These are phyloP conservation scores for Psilocybe tampanensis DNA, from an alignment of 768 basidiomycete genomes.

Conservation along the genomic window DNA sequence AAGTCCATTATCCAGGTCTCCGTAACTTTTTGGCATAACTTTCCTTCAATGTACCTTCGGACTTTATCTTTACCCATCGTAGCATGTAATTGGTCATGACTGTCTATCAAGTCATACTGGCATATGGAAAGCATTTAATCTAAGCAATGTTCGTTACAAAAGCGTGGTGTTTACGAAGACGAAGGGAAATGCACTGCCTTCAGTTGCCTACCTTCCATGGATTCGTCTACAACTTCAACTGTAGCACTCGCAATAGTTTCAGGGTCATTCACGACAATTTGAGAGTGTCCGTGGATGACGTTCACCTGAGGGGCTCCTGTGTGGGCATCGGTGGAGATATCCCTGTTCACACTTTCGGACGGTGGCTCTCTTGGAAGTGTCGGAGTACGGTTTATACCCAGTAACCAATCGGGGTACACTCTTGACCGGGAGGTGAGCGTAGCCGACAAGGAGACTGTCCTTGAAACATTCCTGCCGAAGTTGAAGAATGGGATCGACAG, in stretches of 20 bases:
- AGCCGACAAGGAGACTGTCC: conserved; percentile 46
- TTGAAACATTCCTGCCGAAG: conserved; percentile 49
- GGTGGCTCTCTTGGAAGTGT: conserved; percentile 13
- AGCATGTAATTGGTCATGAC: neutral
- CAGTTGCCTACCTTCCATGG: conserved; percentile 1
- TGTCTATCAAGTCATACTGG: neutral
- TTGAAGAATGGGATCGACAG: conserved; percentile 72
- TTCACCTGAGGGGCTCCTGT: neutral
- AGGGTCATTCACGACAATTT: neutral
- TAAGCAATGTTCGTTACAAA: neutral
- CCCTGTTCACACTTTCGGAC: neutral
- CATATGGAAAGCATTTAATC: neutral
- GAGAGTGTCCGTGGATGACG: conserved; percentile 8
- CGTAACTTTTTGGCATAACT: neutral
- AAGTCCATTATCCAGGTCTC: no score
- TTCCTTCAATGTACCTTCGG: neutral
- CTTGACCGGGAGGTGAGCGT: conserved; percentile 42
- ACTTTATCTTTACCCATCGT: neutral
- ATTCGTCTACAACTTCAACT: neutral
- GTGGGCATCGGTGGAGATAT: neutral
- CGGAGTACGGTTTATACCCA: conserved; percentile 17
- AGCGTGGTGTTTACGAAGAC: neutral
- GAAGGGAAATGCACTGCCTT: conserved; percentile 35
- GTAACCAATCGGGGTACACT: conserved; percentile 48
- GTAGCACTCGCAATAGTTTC: neutral